Evolutionary conservation across 805 yeast species (phyloP).

Genomic region (Metschnikowia lunata): DNA sequence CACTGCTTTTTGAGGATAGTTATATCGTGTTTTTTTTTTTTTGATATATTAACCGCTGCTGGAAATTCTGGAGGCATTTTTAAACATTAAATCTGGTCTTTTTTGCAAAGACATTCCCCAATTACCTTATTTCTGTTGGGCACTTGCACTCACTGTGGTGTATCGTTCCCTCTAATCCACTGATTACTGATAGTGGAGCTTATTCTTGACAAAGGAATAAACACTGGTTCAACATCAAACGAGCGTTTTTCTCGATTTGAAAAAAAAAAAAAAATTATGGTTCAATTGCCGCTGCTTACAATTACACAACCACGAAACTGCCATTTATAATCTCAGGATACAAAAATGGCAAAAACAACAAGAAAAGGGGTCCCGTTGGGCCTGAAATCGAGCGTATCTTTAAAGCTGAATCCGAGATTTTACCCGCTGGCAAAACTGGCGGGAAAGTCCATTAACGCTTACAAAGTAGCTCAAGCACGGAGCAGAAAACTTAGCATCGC

Average conservation of each 20-base stretch:
- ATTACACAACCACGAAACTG: too few relatives aligned
- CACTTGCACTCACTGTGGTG: slow-evolving; percentile 1
- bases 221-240: neutral
- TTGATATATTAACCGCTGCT: too few relatives aligned
- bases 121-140: neutral
- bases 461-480: slow-evolving; percentile 14
- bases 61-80: too few relatives aligned
- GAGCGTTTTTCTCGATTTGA: too few relatives aligned
- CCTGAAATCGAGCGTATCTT: slow-evolving; percentile 8
- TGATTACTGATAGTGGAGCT: neutral
- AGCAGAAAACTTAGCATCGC: slow-evolving; percentile 34
- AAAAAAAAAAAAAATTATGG: too few relatives aligned
- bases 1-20: too few relatives aligned
- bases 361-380: slow-evolving; percentile 19
- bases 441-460: slow-evolving; percentile 31
- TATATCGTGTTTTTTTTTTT: too few relatives aligned
- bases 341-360: slow-evolving; percentile 31
- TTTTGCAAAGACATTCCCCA: too few relatives aligned
- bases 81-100: too few relatives aligned
- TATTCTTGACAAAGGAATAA: too few relatives aligned
- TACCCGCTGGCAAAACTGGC: slow-evolving; percentile 18
- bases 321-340: neutral
- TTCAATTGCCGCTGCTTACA: too few relatives aligned
- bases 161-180: neutral
- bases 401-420: slow-evolving; percentile 13